Conservation (phyloP, 208 protist genomes). For the Crithidia sp. region DNA sequence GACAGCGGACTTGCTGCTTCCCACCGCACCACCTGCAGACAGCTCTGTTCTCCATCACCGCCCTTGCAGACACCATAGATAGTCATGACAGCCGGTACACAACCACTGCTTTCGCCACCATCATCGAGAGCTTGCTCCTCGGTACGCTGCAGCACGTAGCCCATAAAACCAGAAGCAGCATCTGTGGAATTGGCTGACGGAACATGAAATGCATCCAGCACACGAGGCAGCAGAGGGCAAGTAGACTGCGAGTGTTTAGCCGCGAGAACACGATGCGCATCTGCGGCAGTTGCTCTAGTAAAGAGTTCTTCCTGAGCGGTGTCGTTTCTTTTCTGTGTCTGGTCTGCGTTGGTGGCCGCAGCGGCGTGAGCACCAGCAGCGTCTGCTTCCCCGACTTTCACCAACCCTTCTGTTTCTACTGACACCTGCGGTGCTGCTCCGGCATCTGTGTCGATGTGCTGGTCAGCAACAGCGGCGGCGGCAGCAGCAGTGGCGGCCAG, state of each 20-base stretch:
- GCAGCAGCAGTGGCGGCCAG: constrained; percentile 12
- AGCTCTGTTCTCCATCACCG: background rate
- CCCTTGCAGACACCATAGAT: background rate
- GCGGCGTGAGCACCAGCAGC: too few species aligned
- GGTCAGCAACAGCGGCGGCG: background rate
- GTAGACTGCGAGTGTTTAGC: too few species aligned
- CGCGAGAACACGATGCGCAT: too few species aligned
- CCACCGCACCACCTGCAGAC: background rate
- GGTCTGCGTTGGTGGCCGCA: too few species aligned
- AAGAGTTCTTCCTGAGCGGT: too few species aligned
- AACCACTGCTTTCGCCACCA: too few species aligned
- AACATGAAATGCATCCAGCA: background rate
- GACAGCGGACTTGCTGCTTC: background rate
- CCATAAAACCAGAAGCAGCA: background rate
- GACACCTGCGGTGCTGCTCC: background rate
- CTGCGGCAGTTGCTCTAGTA: background rate
- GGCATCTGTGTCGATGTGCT: background rate
- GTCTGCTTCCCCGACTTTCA: too few species aligned
- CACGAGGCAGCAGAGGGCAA: background rate
- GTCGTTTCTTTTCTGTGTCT: too few species aligned
- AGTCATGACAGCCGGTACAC: background rate
- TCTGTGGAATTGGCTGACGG: background rate
- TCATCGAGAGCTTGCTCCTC: too few species aligned
- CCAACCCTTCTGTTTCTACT: too few species aligned
- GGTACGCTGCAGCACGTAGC: background rate